Conservation (phyloP, 805 yeast genomes). For the Yamadazyma takamatsuzukensis region DNA sequence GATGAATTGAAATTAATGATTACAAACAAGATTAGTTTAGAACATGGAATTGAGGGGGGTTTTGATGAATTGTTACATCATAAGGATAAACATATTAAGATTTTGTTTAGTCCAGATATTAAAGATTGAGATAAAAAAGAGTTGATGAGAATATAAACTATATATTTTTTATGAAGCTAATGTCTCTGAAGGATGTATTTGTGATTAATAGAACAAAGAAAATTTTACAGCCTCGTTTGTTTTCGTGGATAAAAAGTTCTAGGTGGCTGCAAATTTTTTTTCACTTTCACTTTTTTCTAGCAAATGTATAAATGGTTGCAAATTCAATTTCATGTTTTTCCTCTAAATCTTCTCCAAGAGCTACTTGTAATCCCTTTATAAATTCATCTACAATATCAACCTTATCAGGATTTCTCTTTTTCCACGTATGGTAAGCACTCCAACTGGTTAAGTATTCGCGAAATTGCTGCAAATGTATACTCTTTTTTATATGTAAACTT, state of each 20-base stretch:
- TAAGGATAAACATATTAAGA: conserved; percentile 54
- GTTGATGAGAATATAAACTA: neutral
- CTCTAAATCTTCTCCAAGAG: conserved; percentile 44
- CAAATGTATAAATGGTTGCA: conserved; percentile 54
- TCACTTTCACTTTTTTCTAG: conserved; percentile 24
- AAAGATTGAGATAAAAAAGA: no score
- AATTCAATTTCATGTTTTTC: conserved; percentile 45
- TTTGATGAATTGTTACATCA: conserved; percentile 47
- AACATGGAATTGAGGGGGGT: conserved; percentile 53
- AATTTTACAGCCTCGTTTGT: no score
- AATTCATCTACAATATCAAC: conserved; percentile 48
- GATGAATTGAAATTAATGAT: conserved; percentile 46
- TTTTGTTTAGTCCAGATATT: conserved; percentile 50
- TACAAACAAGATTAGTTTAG: conserved; percentile 49
- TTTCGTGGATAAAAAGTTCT: no score
- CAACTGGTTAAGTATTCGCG: conserved; percentile 55
- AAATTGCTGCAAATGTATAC: conserved; percentile 10
- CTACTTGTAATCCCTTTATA: conserved; percentile 37
- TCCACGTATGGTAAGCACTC: conserved; percentile 66
- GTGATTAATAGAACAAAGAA: no score
- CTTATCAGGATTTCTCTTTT: conserved; percentile 23
- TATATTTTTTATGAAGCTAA: no score
- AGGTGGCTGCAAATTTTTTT: no score
- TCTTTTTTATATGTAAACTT: conserved; percentile 17
- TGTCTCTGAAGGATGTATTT: no score